A percentile compares a stretch with the other conserved stretches of the same genome.
phyloP scores from a whole-genome alignment of 2,329 filamentous ascomycete species.

The Penicillium sclerotigenum region DNA sequence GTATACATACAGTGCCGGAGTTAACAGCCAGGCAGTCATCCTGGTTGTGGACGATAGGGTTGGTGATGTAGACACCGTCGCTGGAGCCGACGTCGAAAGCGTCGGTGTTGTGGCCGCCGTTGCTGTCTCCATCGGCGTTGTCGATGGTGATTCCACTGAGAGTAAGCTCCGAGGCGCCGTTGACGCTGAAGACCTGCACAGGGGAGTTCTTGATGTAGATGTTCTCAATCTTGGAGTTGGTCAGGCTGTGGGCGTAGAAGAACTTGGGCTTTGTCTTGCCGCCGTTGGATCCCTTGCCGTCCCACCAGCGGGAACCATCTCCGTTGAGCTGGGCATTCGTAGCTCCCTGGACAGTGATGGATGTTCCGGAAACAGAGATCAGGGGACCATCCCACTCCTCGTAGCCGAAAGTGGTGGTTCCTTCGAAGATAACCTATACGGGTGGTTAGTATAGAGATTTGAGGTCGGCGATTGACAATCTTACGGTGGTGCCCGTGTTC shows the following conservation, averaged over 20 bases:
- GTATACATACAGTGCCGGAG: slow-evolving; percentile 45
- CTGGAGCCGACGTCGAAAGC: slow-evolving; percentile 29
- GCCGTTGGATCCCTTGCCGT: slow-evolving; percentile 58
- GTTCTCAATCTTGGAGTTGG: slow-evolving; percentile 28
- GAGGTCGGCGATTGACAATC: neutral
- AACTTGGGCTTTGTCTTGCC: slow-evolving; percentile 65
- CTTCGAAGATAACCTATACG: slow-evolving; percentile 56
- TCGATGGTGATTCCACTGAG: slow-evolving; percentile 55
- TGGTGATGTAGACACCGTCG: slow-evolving; percentile 48
- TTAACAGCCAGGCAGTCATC: slow-evolving; percentile 61
- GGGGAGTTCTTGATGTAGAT: slow-evolving; percentile 36
- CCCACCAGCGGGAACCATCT: slow-evolving; percentile 59
- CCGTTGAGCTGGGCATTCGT: slow-evolving; percentile 49
- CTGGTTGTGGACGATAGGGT: slow-evolving; percentile 55
- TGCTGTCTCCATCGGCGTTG: slow-evolving; percentile 53
- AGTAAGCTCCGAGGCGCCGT: slow-evolving; percentile 49
- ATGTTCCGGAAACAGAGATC: slow-evolving; percentile 59
- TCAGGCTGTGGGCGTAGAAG: slow-evolving; percentile 49
- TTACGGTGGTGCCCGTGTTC: neutral
- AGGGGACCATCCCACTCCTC: slow-evolving; percentile 64
- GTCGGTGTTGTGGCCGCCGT: slow-evolving; percentile 53
- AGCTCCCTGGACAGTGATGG: slow-evolving; percentile 50
- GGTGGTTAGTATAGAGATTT: neutral
- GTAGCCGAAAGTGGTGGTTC: slow-evolving; percentile 64
- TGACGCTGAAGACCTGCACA: slow-evolving; percentile 37